phyloP scores from a whole-genome alignment of 257 asterid genomes.

The Ajuga chamaepitys region DNA sequence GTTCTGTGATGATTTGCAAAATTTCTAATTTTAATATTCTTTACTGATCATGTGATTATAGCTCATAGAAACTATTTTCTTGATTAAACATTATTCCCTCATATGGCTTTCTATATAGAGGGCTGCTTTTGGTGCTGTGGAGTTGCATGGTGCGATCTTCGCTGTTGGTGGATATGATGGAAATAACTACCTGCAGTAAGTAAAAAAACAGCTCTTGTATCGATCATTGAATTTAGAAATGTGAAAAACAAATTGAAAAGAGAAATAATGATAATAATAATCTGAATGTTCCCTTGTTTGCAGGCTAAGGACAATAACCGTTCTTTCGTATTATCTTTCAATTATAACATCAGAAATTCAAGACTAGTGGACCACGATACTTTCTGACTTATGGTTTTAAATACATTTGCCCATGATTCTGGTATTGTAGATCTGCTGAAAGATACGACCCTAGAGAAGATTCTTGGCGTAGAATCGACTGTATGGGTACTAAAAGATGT shows the following conservation, averaged over 20 bases:
- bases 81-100: not conserved
- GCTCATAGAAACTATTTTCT: not conserved
- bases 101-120: slow-evolving; percentile 31
- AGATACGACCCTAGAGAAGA: slow-evolving; percentile 74
- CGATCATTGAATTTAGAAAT: too few relatives aligned
- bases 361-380: too few relatives aligned
- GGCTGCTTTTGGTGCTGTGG: slow-evolving; percentile 59
- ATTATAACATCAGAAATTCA: not conserved
- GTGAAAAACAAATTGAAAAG: too few relatives aligned
- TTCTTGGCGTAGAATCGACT: slow-evolving; percentile 44
- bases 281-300: not conserved
- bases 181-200: slow-evolving; percentile 47
- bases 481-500: slow-evolving; percentile 49
- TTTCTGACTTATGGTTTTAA: too few relatives aligned
- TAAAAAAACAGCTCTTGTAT: too few relatives aligned
- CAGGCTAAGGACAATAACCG: too few relatives aligned
- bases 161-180: slow-evolving; percentile 74
- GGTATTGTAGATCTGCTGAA: slow-evolving; percentile 53
- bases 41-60: not conserved
- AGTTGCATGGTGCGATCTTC: slow-evolving; percentile 54
- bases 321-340: too few relatives aligned
- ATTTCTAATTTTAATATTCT: not conserved
- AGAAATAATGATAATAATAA: not conserved
- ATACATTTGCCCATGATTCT: slow-evolving; percentile 8
- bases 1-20: not conserved